phyloP scores from a whole-genome alignment of 78 protist genomes.

The Dictyostelium capitatum region DNA sequence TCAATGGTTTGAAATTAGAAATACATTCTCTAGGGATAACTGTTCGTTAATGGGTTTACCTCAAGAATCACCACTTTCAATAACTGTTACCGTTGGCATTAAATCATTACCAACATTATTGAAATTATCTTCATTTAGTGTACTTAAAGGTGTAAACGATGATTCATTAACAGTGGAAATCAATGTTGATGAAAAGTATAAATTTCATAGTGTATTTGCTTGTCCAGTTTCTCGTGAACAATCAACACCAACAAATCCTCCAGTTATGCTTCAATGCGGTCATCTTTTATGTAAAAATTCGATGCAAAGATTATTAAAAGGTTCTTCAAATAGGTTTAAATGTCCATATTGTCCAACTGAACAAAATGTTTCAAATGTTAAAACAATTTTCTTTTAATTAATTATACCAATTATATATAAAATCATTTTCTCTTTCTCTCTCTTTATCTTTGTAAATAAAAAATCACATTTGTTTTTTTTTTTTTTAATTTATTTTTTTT shows the following conservation, averaged over 20 bases:
- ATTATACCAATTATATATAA: background rate
- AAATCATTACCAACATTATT: conserved; percentile 84
- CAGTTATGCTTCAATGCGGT: conserved; percentile 90
- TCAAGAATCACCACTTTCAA: conserved; percentile 64
- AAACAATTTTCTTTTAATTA: conserved; percentile 23
- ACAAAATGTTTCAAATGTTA: conserved; percentile 69
- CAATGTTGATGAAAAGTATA: conserved; percentile 47
- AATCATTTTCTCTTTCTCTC: too few species aligned
- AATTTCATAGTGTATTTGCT: conserved; percentile 88
- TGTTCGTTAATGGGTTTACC: conserved; percentile 66
- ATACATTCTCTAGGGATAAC: conserved; percentile 25
- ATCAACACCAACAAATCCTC: conserved; percentile 87
- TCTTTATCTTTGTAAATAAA: too few species aligned
- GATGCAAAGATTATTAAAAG: conserved; percentile 65
- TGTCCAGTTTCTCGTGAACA: conserved; percentile 94
- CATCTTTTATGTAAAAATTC: conserved; percentile 84
- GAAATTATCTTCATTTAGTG: conserved; percentile 66
- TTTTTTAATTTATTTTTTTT: too few species aligned
- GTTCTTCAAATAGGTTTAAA: conserved; percentile 83
- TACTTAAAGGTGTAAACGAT: conserved; percentile 43
- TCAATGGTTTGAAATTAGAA: conserved; percentile 70
- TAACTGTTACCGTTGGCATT: conserved; percentile 74
- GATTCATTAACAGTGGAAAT: conserved; percentile 68
- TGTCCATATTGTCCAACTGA: conserved; percentile 93
- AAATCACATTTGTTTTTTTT: too few species aligned